phyloP scores from a whole-genome alignment of 2,329 filamentous ascomycete species.

The Penicillium hordei region DNA sequence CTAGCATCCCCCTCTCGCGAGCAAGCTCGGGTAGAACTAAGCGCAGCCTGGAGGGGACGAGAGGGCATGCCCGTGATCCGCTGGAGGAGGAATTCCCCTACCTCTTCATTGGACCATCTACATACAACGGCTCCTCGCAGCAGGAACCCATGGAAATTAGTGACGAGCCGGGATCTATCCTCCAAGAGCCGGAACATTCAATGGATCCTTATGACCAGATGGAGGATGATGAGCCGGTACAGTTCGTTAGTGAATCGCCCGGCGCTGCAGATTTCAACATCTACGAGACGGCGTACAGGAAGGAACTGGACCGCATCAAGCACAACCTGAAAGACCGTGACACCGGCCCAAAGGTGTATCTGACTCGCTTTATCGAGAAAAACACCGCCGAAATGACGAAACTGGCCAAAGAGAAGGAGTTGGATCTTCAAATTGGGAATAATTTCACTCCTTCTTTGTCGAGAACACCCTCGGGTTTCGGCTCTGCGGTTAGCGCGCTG shows the following conservation, averaged over 20 bases:
- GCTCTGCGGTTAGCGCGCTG: conserved; percentile 20
- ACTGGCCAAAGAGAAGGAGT: conserved; percentile 31
- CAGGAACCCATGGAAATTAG: conserved; percentile 16
- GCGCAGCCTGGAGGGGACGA: conserved; percentile 47
- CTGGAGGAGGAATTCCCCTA: conserved; percentile 66
- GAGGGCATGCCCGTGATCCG: conserved; percentile 64
- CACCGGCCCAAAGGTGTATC: conserved; percentile 57
- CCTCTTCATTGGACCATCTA: conserved; percentile 71
- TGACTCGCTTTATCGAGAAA: conserved; percentile 52
- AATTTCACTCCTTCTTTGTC: conserved; percentile 1
- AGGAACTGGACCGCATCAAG: conserved; percentile 73
- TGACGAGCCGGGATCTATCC: conserved; percentile 16
- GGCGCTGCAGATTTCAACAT: conserved; percentile 81
- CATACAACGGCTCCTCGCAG: conserved; percentile 37
- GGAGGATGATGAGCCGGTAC: conserved; percentile 20
- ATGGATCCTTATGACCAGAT: conserved; percentile 20
- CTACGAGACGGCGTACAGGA: conserved; percentile 83
- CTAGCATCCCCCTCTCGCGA: conserved; percentile 29
- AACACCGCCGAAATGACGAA: conserved; percentile 37
- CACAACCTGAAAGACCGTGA: conserved; percentile 39
- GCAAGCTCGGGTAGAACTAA: conserved; percentile 35
- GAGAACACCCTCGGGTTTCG: conserved; percentile 14
- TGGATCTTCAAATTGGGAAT: conserved; percentile 20
- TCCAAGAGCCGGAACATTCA: conserved; percentile 30
- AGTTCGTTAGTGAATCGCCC: conserved; percentile 77